Evolutionary conservation across 169 alveolate species (phyloP).

Genomic region (Miamiensis avidus): DNA sequence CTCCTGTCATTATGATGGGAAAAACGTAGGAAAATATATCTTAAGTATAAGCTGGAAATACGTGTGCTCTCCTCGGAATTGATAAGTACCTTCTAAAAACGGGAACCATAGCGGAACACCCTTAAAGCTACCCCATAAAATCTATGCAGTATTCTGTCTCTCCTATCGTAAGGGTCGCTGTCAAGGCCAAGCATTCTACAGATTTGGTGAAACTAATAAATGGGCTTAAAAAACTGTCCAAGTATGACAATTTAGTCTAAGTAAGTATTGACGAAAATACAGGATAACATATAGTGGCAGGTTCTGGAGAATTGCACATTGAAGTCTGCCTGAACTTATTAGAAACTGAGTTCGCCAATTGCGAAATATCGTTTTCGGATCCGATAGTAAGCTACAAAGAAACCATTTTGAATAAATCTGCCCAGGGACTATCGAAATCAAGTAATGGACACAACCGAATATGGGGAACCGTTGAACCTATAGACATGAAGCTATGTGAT

Average conservation of each 20-base stretch:
- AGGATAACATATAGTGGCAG: slow-evolving; percentile 67
- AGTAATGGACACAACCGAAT: slow-evolving; percentile 74
- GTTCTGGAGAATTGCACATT: slow-evolving; percentile 76
- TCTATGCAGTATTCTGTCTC: slow-evolving; percentile 77
- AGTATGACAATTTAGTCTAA: slow-evolving; percentile 69
- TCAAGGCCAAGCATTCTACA: slow-evolving; percentile 17
- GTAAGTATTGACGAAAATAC: slow-evolving; percentile 57
- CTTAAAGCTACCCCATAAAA: slow-evolving; percentile 55
- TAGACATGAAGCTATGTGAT: slow-evolving; percentile 57
- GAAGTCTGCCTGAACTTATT: slow-evolving; percentile 60
- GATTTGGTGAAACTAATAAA: slow-evolving; percentile 59
- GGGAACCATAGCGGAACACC: slow-evolving; percentile 63
- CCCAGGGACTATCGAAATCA: slow-evolving; percentile 60
- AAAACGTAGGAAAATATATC: slow-evolving; percentile 55
- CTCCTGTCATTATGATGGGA: slow-evolving; percentile 70
- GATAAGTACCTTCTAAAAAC: slow-evolving; percentile 64
- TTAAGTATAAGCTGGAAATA: slow-evolving; percentile 74
- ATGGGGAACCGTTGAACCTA: slow-evolving; percentile 63
- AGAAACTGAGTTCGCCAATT: slow-evolving; percentile 47
- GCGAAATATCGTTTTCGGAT: slow-evolving; percentile 48
- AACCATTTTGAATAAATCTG: slow-evolving; percentile 47
- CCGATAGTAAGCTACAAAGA: slow-evolving; percentile 72
- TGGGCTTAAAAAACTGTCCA: slow-evolving; percentile 65
- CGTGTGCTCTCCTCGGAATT: slow-evolving; percentile 61
- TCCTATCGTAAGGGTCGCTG: slow-evolving; percentile 84